phyloP scores from a whole-genome alignment of 2,329 filamentous ascomycete species.

The Fonsecaea erecta region DNA sequence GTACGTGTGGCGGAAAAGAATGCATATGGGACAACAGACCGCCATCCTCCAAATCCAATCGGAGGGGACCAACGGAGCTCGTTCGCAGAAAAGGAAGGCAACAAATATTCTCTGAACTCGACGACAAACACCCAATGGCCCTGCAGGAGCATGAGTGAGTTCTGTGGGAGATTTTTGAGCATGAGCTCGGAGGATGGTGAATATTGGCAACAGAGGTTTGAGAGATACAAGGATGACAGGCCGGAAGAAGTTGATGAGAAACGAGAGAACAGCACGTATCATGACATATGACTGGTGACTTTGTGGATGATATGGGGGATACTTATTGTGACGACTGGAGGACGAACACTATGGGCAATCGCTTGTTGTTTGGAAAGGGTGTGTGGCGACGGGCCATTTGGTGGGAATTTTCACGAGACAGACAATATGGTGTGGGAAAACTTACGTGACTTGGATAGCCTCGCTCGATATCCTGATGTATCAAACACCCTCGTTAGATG shows the following conservation, averaged over 20 bases:
- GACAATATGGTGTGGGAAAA: too few species aligned
- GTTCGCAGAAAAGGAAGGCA: slow-evolving; percentile 20
- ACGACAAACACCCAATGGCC: slow-evolving; percentile 16
- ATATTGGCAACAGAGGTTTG: slow-evolving; percentile 29
- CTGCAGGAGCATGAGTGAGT: slow-evolving; percentile 19
- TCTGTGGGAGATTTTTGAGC: slow-evolving; percentile 27
- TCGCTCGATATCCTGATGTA: background rate
- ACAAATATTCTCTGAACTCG: slow-evolving; percentile 19
- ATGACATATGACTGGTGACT: background rate
- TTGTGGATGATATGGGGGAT: background rate
- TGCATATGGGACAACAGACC: background rate
- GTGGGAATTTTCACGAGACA: too few species aligned
- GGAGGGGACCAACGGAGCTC: background rate
- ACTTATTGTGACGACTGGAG: background rate
- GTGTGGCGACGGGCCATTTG: background rate
- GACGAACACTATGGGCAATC: background rate
- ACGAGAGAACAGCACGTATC: background rate
- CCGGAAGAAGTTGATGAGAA: background rate
- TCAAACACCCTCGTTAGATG: too few species aligned
- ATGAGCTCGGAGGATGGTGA: slow-evolving; percentile 17
- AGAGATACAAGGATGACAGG: slow-evolving; percentile 21
- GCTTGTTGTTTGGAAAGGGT: background rate
- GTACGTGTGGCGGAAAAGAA: slow-evolving; percentile 26
- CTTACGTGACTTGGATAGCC: background rate
- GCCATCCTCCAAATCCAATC: background rate